Percentiles rank a stretch among this genome's conserved stretches.
Conservation (phyloP, 345 rosid genomes). For the Citrus australasica region DNA sequence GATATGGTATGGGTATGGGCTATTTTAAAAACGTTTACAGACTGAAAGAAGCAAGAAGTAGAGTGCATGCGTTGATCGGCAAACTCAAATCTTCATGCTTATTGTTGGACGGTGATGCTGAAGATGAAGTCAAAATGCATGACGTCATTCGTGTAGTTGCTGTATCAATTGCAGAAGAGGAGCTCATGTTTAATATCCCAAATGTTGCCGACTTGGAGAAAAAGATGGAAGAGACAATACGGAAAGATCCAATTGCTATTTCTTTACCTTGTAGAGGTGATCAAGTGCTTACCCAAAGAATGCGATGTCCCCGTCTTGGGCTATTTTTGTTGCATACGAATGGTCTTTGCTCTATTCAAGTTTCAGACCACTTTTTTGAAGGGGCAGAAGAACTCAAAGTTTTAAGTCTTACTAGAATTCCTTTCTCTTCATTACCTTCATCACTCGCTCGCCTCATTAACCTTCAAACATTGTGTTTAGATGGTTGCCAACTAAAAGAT, state of each 20-base stretch:
- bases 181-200: neutral
- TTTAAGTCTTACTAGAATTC: neutral
- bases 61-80: neutral
- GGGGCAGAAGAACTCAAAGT: neutral
- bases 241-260: too few relatives aligned
- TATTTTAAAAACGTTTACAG: neutral
- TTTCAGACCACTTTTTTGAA: neutral
- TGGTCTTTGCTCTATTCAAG: accelerated
- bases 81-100: conserved; percentile 12
- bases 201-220: too few relatives aligned
- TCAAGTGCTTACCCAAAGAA: too few relatives aligned
- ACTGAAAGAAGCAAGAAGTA: neutral
- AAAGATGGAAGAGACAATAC: too few relatives aligned
- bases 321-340: neutral
- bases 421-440: neutral
- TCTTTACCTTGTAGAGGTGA: too few relatives aligned
- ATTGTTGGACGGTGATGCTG: too few relatives aligned
- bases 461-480: too few relatives aligned
- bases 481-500: accelerated
- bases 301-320: conserved; percentile 10
- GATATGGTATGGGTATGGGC: conserved; percentile 10
- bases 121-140: conserved; percentile 15
- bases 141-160: conserved; percentile 21
- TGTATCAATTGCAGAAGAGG: conserved; percentile 3
- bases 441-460: neutral